Evolutionary conservation across 2,329 filamentous ascomycete species (phyloP).

Genomic region (Chrysoporthe austroafricana): DNA sequence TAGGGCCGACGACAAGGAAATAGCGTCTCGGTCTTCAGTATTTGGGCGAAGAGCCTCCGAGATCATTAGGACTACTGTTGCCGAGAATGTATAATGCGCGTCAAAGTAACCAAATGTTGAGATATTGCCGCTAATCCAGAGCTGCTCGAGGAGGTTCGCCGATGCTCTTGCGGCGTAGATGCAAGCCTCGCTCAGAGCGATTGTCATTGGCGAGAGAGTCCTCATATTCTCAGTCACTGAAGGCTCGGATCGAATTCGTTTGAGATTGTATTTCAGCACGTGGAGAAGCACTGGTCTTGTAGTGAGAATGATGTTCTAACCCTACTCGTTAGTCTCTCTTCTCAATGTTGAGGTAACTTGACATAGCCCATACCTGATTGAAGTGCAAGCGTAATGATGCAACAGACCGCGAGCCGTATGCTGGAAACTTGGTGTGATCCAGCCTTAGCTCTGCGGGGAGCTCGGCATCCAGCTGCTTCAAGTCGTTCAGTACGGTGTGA

Average conservation of each 20-base stretch:
- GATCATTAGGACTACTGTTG: conserved; percentile 33
- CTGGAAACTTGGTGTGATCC: conserved; percentile 29
- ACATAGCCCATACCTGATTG: conserved; percentile 28
- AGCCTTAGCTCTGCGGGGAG: conserved; percentile 40
- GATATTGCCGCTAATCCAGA: conserved; percentile 35
- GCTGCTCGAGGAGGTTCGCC: conserved; percentile 33
- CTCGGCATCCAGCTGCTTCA: conserved; percentile 43
- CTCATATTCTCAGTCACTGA: neutral
- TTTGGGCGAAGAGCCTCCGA: conserved; percentile 34
- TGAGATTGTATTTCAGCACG: conserved; percentile 30
- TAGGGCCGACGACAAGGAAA: conserved; percentile 31
- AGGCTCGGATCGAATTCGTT: neutral
- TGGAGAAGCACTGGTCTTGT: conserved; percentile 31
- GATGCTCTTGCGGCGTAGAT: conserved; percentile 35
- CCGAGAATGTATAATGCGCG: conserved; percentile 36
- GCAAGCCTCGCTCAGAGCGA: conserved; percentile 38
- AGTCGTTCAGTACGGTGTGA: conserved; percentile 39
- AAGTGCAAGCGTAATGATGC: conserved; percentile 31
- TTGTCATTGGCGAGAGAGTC: conserved; percentile 36
- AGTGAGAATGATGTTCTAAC: conserved; percentile 29
- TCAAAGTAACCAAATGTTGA: conserved; percentile 37
- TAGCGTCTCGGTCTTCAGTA: conserved; percentile 31
- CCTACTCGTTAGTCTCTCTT: neutral
- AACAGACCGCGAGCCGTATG: conserved; percentile 30
- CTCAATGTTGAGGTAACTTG: neutral